phyloP scores from a whole-genome alignment of 2,329 filamentous ascomycete species.

The Aspergillus chevalieri region DNA sequence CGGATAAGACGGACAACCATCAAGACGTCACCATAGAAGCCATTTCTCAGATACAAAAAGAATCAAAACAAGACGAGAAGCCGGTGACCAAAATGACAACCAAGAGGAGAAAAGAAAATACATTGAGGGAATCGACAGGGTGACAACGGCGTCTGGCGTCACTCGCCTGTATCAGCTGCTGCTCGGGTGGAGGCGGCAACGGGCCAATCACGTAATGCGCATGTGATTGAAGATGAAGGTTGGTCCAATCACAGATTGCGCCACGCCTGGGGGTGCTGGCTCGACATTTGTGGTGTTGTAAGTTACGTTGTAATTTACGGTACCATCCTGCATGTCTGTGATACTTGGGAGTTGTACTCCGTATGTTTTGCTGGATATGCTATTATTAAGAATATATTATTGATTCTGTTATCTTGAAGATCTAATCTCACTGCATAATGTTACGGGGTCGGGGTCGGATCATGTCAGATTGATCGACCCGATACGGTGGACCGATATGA shows the following conservation, averaged over 20 bases:
- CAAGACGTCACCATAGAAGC: neutral
- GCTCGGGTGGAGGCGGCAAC: neutral
- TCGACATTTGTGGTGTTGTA: neutral
- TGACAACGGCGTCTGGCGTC: constrained; percentile 15
- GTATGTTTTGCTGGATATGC: too few species aligned
- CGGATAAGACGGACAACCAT: neutral
- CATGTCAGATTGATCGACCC: neutral
- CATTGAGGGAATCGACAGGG: constrained; percentile 7
- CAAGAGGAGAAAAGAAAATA: constrained; percentile 3
- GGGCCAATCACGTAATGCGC: constrained; percentile 11
- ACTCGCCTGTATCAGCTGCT: constrained; percentile 21
- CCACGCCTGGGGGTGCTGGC: neutral
- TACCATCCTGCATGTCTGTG: neutral
- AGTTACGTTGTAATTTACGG: neutral
- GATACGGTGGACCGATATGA: neutral
- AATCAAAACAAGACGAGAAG: neutral
- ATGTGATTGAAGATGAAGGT: constrained; percentile 11
- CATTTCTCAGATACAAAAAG: neutral
- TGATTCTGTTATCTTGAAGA: too few species aligned
- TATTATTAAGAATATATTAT: too few species aligned
- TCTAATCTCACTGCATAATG: too few species aligned
- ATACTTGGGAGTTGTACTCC: neutral
- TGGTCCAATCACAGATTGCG: constrained; percentile 6
- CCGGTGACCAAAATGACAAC: neutral
- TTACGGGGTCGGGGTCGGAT: neutral